Conservation (phyloP, 2,329 filamentous ascomycete genomes). For the Dactylella cylindrospora region DNA sequence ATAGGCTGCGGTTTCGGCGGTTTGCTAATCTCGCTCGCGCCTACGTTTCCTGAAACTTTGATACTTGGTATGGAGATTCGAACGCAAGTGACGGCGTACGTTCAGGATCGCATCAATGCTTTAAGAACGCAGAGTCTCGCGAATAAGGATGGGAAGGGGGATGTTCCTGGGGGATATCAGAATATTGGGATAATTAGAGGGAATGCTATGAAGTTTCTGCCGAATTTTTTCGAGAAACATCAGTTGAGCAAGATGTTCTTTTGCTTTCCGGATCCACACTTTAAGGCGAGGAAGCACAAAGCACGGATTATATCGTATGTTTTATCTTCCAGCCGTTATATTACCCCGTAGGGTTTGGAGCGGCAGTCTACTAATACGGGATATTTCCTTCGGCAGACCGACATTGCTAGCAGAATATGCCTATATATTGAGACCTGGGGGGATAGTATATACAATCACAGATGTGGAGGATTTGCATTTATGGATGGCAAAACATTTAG, state of each 20-base stretch:
- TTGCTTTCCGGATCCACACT: conserved; percentile 97
- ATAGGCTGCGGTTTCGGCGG: conserved; percentile 97
- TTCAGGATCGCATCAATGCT: conserved; percentile 81
- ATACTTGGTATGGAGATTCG: conserved; percentile 95
- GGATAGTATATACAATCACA: conserved; percentile 92
- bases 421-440: conserved; percentile 77
- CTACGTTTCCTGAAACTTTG: conserved; percentile 75
- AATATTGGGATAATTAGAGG: conserved; percentile 87
- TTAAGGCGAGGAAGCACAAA: conserved; percentile 97
- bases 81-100: conserved; percentile 83
- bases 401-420: conserved; percentile 92
- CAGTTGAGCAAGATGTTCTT: conserved; percentile 92
- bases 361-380: too few species aligned
- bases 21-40: conserved; percentile 79
- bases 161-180: conserved; percentile 62
- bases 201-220: conserved; percentile 99
- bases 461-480: conserved; percentile 91
- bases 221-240: conserved; percentile 83
- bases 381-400: conserved; percentile 54
- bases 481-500: conserved; percentile 90
- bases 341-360: too few species aligned
- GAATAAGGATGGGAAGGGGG: conserved; percentile 54
- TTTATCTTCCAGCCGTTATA: not conserved
- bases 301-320: conserved; percentile 77
- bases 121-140: conserved; percentile 63